Conservation (phyloP, 352 stramenopile genomes). For the Aphanomyces stellatus region DNA sequence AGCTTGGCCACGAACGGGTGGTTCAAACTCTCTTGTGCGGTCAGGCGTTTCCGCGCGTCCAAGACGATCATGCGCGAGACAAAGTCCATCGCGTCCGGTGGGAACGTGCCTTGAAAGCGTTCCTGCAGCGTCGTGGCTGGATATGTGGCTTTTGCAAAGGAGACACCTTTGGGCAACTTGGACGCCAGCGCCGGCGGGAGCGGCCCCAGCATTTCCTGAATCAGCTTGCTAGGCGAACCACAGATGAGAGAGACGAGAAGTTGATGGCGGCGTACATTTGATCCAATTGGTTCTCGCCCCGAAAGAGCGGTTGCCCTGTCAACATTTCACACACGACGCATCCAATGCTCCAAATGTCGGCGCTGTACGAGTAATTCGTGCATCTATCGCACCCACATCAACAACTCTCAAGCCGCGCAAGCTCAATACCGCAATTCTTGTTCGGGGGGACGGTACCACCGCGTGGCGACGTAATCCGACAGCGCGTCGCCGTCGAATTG, state of each 20-base stretch:
- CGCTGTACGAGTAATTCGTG: slow-evolving; percentile 72
- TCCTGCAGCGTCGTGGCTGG: slow-evolving; percentile 39
- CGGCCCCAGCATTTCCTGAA: slow-evolving; percentile 56
- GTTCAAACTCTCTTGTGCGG: slow-evolving; percentile 36
- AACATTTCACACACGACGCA: slow-evolving; percentile 70
- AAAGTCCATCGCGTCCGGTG: slow-evolving; percentile 61
- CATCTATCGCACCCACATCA: slow-evolving; percentile 28
- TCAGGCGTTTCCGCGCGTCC: slow-evolving; percentile 46
- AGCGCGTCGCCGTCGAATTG: slow-evolving; percentile 71
- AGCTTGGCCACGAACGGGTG: slow-evolving; percentile 52
- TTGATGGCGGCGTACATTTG: slow-evolving; percentile 41
- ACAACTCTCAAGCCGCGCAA: neutral
- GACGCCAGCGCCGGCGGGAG: slow-evolving; percentile 34
- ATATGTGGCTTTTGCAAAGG: slow-evolving; percentile 23
- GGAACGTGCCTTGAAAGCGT: slow-evolving; percentile 35
- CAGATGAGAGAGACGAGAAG: neutral
- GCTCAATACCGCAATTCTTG: slow-evolving; percentile 55
- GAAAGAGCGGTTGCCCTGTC: slow-evolving; percentile 65
- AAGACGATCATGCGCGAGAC: slow-evolving; percentile 47
- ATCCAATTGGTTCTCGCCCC: slow-evolving; percentile 67
- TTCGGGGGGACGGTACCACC: slow-evolving; percentile 75
- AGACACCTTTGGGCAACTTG: slow-evolving; percentile 46
- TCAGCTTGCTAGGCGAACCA: slow-evolving; percentile 41
- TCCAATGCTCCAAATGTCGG: slow-evolving; percentile 74
- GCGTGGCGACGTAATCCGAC: slow-evolving; percentile 70